Conservation (phyloP, 306 rosid genomes). For the Vigna unguiculata region DNA sequence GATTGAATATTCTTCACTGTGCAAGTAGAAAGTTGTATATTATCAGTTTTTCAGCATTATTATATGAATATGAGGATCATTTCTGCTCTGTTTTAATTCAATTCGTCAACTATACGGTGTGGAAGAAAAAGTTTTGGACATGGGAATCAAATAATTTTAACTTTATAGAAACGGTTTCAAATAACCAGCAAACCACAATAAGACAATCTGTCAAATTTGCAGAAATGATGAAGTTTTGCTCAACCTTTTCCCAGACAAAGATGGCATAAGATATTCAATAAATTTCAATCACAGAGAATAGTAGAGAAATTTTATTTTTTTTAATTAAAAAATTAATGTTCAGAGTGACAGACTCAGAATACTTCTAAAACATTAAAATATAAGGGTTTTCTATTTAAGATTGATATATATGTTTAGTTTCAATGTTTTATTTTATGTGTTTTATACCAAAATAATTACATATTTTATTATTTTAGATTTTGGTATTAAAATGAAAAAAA, state of each 20-base stretch:
- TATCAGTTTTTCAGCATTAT: neutral
- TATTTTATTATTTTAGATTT: no score
- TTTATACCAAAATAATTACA: neutral
- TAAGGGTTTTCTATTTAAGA: no score
- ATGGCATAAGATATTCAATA: slow-evolving; percentile 28
- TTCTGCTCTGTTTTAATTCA: slow-evolving; percentile 7
- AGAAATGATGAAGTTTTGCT: slow-evolving; percentile 24
- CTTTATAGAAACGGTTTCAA: slow-evolving; percentile 9
- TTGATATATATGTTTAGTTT: neutral
- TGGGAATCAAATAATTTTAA: slow-evolving; percentile 34
- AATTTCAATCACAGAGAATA: slow-evolving; percentile 8
- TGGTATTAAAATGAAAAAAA: no score
- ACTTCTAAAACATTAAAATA: neutral
- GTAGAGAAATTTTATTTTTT: neutral
- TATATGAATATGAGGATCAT: slow-evolving; percentile 23
- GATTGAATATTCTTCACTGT: slow-evolving; percentile 31
- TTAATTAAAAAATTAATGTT: neutral
- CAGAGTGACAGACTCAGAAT: neutral
- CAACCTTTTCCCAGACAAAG: slow-evolving; percentile 35
- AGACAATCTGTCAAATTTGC: slow-evolving; percentile 38
- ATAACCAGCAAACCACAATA: neutral
- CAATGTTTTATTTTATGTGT: neutral
- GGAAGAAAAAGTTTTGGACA: slow-evolving; percentile 17
- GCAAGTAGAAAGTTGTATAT: slow-evolving; percentile 8
- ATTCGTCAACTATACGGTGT: neutral